Evolutionary conservation across 2,329 filamentous ascomycete genomes (phyloP).

Genomic region (Aspergillus tanneri): DNA sequence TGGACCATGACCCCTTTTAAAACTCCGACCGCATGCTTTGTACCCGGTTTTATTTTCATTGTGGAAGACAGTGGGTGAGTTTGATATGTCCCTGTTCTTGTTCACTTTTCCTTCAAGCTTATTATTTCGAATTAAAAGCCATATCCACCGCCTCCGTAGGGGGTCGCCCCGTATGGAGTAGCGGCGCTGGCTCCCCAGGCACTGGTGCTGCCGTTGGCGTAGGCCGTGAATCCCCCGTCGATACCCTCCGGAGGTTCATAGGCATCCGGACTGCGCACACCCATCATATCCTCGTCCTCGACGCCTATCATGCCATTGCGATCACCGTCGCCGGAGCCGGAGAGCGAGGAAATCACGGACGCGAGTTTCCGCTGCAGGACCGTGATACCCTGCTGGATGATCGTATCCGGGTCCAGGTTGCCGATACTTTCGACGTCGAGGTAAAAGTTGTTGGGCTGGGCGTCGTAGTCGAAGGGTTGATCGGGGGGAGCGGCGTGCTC

Average conservation of each 20-base stretch:
- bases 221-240: slow-evolving; percentile 43
- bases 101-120: neutral
- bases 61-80: neutral
- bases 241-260: slow-evolving; percentile 49
- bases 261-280: slow-evolving; percentile 50
- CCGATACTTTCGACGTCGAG: slow-evolving; percentile 89
- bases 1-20: slow-evolving; percentile 3
- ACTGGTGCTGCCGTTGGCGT: slow-evolving; percentile 54
- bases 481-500: slow-evolving; percentile 74
- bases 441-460: slow-evolving; percentile 81
- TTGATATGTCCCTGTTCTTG: neutral
- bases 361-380: slow-evolving; percentile 90
- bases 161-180: slow-evolving; percentile 56
- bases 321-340: slow-evolving; percentile 54
- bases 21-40: slow-evolving; percentile 10
- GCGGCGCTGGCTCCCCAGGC: slow-evolving; percentile 65
- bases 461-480: slow-evolving; percentile 87
- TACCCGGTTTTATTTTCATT: neutral
- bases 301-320: slow-evolving; percentile 49
- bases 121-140: slow-evolving; percentile 22
- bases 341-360: slow-evolving; percentile 66
- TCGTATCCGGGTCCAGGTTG: slow-evolving; percentile 82
- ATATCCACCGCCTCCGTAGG: slow-evolving; percentile 27
- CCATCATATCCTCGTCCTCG: slow-evolving; percentile 49
- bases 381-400: slow-evolving; percentile 84